Conservation (phyloP, 176 grass and related monocot species). For the Lolium perenne region DNA sequence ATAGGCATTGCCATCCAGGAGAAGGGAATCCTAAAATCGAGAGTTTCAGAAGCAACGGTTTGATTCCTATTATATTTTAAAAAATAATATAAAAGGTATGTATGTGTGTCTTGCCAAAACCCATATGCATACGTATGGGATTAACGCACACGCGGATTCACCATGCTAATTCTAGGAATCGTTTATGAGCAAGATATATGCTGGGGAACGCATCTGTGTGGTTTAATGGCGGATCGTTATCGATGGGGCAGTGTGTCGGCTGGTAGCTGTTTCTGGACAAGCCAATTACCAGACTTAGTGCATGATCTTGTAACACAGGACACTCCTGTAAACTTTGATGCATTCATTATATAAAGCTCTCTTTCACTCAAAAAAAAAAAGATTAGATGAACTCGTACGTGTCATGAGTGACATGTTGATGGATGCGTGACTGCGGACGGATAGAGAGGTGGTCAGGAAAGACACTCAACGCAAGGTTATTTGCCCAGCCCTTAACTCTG, state of each 20-base stretch:
- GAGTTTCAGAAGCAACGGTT: conserved; percentile 53
- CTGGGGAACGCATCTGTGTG: neutral
- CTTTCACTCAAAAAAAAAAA: too few relatives aligned
- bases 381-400: conserved; percentile 43
- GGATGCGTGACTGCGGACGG: neutral
- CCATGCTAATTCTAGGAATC: neutral
- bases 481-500: neutral
- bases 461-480: conserved; percentile 35
- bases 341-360: too few relatives aligned
- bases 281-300: too few relatives aligned
- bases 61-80: neutral
- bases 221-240: conserved; percentile 37
- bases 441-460: conserved; percentile 10
- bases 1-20: neutral
- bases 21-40: neutral
- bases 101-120: too few relatives aligned
- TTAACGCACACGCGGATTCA: neutral
- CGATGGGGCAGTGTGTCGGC: neutral
- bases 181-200: neutral
- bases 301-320: too few relatives aligned
- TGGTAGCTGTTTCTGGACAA: too few relatives aligned
- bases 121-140: neutral
- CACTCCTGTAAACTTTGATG: too few relatives aligned
- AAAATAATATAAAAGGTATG: too few relatives aligned
- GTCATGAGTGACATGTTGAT: neutral